Base-by-base conservation (phyloP, 2,329 filamentous ascomycete genomes). In the Aureobasidium namibiae region DNA sequence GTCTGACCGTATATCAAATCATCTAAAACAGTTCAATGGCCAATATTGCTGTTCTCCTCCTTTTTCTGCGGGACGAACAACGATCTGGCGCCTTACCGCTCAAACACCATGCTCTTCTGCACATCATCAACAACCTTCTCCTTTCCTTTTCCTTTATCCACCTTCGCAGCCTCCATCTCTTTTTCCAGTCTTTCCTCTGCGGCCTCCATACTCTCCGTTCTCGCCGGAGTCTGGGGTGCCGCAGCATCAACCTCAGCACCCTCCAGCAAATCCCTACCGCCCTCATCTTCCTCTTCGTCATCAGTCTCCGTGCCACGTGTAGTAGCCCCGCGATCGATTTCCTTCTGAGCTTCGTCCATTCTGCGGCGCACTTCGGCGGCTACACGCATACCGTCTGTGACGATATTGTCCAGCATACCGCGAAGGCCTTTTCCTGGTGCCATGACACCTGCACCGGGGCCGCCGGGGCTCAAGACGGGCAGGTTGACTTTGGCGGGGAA, bases 361-460 rank as follows among this genome's bases (percentile, higher is more conserved):
- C 92, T 82, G 67, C 92, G 84, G 65, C 89, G 82, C 54, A 99
- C 92, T 72, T 99, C 94, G 0, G 88, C 89, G 0, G 94, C 94
- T 61, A 97, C 92, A 34, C 92, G 87, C 86, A 97, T 96, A 42
- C 94, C 94, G 70, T 99, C 94, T 1, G 89, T 95, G 64, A 97
- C 94, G 67, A 99, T 97, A 67, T 95, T 96, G 75, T 99, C 94
- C 39, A 99, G 78, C 61, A 99, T 94, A 21, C 94, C 94, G 42
- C 94, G 83, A 1, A 99, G 80, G 23, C 94, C 90, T 64, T 92
- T 88, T 1, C 83, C 80, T 46, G 79, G 84, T 34, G 82, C 79
- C 67, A 86, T 79, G 62, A 86, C 81, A 39, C 82, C 80, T 0
- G 80, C 69, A 16, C 64, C 67, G 0, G 71, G 69, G 1, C 72